These are phyloP conservation scores for Azolla pinnata DNA, from an alignment of 75 land plant species.

Conservation along the genomic window DNA sequence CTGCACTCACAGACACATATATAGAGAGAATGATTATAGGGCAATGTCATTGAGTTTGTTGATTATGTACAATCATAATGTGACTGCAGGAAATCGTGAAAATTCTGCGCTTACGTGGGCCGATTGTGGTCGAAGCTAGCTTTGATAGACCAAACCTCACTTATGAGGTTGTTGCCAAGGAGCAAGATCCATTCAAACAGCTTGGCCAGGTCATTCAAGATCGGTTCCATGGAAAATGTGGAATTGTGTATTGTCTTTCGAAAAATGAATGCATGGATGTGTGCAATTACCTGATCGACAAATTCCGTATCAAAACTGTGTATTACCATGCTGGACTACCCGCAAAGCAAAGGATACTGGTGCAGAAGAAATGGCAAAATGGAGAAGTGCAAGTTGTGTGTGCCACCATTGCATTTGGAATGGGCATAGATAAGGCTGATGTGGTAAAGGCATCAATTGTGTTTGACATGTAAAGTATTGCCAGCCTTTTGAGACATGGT, in stretches of 20 bases:
- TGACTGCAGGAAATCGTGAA: slow-evolving; percentile 71
- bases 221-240: slow-evolving; percentile 43
- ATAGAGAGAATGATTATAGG: too few species aligned
- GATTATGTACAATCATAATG: too few species aligned
- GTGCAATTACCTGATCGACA: slow-evolving; percentile 45
- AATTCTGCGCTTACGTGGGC: slow-evolving; percentile 55
- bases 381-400: slow-evolving; percentile 68
- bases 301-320: slow-evolving; percentile 47
- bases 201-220: slow-evolving; percentile 45
- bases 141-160: slow-evolving; percentile 81
- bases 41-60: too few species aligned
- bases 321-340: slow-evolving; percentile 76
- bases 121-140: slow-evolving; percentile 58
- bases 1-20: too few species aligned
- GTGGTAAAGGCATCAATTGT: slow-evolving; percentile 45
- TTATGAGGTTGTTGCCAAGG: slow-evolving; percentile 56
- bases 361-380: slow-evolving; percentile 58
- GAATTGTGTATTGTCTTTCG: slow-evolving; percentile 80
- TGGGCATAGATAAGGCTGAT: slow-evolving; percentile 88
- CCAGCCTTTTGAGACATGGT: too few species aligned
- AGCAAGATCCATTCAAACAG: slow-evolving; percentile 58
- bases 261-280: slow-evolving; percentile 78
- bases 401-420: slow-evolving; percentile 92
- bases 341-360: slow-evolving; percentile 44
- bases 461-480: too few species aligned